Conservation (phyloP, 2,329 filamentous ascomycete species). For the Monosporascus sp. region DNA sequence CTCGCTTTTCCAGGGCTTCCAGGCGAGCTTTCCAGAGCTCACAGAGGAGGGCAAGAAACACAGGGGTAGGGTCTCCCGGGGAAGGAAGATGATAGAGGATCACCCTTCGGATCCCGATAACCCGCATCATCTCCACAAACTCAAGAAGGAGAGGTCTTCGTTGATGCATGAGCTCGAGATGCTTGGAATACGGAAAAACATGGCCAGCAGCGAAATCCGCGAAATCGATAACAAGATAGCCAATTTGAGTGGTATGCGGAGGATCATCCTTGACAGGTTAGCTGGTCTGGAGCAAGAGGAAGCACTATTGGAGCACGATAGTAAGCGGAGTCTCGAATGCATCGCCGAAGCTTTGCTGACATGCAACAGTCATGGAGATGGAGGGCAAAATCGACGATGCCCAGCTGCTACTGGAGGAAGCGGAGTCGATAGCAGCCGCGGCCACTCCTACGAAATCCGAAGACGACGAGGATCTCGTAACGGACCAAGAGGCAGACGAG, state of each 20-base stretch:
- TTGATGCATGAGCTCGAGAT: slow-evolving; percentile 86
- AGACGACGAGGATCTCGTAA: slow-evolving; percentile 45
- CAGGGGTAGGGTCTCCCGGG: slow-evolving; percentile 65
- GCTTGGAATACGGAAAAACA: slow-evolving; percentile 88
- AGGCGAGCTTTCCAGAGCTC: slow-evolving; percentile 74
- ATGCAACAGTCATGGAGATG: slow-evolving; percentile 51
- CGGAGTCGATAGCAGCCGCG: slow-evolving; percentile 47
- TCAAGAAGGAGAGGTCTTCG: slow-evolving; percentile 74
- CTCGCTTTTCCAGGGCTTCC: slow-evolving; percentile 94
- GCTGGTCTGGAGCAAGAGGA: slow-evolving; percentile 88
- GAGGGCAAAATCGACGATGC: slow-evolving; percentile 58
- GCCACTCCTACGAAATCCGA: slow-evolving; percentile 41
- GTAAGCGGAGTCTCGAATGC: slow-evolving; percentile 40
- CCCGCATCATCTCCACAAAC: slow-evolving; percentile 62
- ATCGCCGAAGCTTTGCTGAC: slow-evolving; percentile 23
- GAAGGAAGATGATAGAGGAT: slow-evolving; percentile 70
- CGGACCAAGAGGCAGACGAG: slow-evolving; percentile 45
- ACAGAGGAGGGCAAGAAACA: slow-evolving; percentile 66
- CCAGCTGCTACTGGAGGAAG: slow-evolving; percentile 53
- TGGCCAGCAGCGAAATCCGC: slow-evolving; percentile 92
- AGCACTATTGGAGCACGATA: slow-evolving; percentile 79
- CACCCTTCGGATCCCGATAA: slow-evolving; percentile 48
- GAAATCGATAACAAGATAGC: slow-evolving; percentile 97
- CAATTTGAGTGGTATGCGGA: slow-evolving; percentile 87
- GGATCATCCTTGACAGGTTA: slow-evolving; percentile 81